Evolutionary conservation across 2,329 filamentous ascomycete genomes (phyloP).

Genomic region (Cytospora piceicola): DNA sequence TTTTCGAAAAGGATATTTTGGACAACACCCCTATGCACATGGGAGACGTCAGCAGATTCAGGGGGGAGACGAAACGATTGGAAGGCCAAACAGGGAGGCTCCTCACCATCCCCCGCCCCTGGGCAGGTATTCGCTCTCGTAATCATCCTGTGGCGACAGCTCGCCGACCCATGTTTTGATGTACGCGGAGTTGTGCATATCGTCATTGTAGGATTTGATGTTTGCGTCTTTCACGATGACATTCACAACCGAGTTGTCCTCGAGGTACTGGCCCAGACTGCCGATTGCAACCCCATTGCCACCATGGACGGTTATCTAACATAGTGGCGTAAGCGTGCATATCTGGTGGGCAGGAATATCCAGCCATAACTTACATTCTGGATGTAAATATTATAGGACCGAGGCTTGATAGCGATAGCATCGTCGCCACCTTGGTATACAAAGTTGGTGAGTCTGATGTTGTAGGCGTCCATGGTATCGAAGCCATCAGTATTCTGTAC

Average conservation of each 20-base stretch:
- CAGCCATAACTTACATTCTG: conserved; percentile 43
- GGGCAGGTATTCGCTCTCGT: conserved; percentile 53
- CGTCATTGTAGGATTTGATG: conserved; percentile 49
- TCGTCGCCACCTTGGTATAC: conserved; percentile 61
- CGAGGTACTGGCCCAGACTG: conserved; percentile 58
- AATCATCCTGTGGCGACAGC: conserved; percentile 48
- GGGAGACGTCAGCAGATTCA: neutral
- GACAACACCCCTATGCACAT: conserved; percentile 48
- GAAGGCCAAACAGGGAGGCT: too few relatives aligned
- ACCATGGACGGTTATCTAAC: conserved; percentile 48
- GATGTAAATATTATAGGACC: conserved; percentile 54
- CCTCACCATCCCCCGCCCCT: conserved; percentile 51
- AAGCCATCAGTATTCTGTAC: conserved; percentile 63
- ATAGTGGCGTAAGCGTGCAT: neutral
- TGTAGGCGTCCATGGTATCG: conserved; percentile 58
- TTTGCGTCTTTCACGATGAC: conserved; percentile 51
- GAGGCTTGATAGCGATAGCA: conserved; percentile 60
- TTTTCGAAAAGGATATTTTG: conserved; percentile 55
- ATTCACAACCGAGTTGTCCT: conserved; percentile 56
- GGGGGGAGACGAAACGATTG: too few relatives aligned
- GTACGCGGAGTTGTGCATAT: conserved; percentile 54
- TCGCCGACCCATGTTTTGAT: conserved; percentile 62
- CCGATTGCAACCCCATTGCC: conserved; percentile 62
- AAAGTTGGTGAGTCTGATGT: conserved; percentile 54
- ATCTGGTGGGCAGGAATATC: neutral